A percentile compares a stretch with the other conserved stretches of the same genome.
Evolutionary conservation across 345 rosid species (phyloP).

Genomic region (Sisymbrium altissimum): DNA sequence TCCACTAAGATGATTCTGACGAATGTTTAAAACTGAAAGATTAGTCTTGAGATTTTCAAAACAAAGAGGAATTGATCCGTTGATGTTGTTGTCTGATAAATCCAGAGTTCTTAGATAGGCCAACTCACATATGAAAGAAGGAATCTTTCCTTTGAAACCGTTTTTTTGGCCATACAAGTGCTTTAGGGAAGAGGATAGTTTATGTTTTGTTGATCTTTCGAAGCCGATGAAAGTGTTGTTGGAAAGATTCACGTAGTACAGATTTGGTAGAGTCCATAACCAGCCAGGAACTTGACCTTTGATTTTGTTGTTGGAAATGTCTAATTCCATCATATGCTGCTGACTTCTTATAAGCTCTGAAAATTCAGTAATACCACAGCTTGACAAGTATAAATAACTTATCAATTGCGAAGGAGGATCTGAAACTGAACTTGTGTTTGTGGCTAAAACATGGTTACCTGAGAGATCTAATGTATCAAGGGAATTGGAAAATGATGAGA

Average conservation of each 20-base stretch:
- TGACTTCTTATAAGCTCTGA: no score
- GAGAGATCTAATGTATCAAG: no score
- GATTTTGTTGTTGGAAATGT: constrained; percentile 9
- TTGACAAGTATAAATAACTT: no score
- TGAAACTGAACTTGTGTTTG: no score
- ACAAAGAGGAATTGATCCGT: not conserved
- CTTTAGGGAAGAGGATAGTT: not conserved
- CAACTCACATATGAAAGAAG: not conserved
- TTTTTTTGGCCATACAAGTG: not conserved
- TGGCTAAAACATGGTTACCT: no score
- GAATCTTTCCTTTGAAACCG: not conserved
- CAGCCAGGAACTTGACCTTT: constrained; percentile 7
- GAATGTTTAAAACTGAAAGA: not conserved
- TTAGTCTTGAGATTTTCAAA: not conserved
- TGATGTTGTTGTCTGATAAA: not conserved
- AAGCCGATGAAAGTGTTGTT: not conserved
- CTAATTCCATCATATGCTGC: accelerated
- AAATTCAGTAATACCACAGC: no score
- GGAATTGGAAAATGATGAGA: no score
- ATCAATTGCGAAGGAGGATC: no score
- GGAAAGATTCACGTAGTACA: not conserved
- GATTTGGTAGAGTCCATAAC: not conserved
- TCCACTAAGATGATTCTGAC: not conserved
- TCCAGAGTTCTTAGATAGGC: not conserved
- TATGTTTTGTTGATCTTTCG: not conserved